Conservation (phyloP, 2,329 filamentous ascomycete species). For the Rachicladosporium sp. region DNA sequence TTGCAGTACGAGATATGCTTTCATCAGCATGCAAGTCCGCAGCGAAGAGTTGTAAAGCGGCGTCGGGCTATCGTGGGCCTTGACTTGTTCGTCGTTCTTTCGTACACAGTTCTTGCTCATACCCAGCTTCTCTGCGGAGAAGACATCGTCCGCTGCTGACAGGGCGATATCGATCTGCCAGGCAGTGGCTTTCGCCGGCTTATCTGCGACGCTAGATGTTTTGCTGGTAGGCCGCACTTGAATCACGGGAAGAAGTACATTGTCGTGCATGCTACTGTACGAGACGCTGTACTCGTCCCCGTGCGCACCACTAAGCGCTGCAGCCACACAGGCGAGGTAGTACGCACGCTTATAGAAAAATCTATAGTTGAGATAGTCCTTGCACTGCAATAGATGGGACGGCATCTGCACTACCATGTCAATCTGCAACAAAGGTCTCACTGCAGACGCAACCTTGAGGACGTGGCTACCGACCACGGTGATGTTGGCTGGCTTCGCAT, state of each 20-base stretch:
- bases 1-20: slow-evolving; percentile 63
- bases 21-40: slow-evolving; percentile 61
- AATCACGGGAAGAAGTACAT: slow-evolving; percentile 54
- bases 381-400: slow-evolving; percentile 65
- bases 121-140: slow-evolving; percentile 58
- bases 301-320: slow-evolving; percentile 50
- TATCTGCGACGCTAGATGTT: slow-evolving; percentile 9
- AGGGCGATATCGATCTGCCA: slow-evolving; percentile 66
- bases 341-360: slow-evolving; percentile 94
- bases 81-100: slow-evolving; percentile 32
- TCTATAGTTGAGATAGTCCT: slow-evolving; percentile 83
- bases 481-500: slow-evolving; percentile 60
- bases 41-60: slow-evolving; percentile 84
- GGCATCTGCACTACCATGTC: slow-evolving; percentile 89
- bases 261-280: slow-evolving; percentile 20
- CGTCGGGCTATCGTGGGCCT: slow-evolving; percentile 40
- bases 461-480: slow-evolving; percentile 87
- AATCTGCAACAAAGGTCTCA: slow-evolving; percentile 39
- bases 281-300: slow-evolving; percentile 44
- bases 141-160: slow-evolving; percentile 55
- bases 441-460: slow-evolving; percentile 52
- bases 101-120: slow-evolving; percentile 61
- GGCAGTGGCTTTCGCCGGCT: slow-evolving; percentile 22
- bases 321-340: slow-evolving; percentile 72
- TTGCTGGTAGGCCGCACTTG: slow-evolving; percentile 27